Evolutionary conservation across 2,329 filamentous ascomycete species (phyloP), one percentile per base, ranked within the genome.

Genomic region (Phyllosticta citriasiana): DNA sequence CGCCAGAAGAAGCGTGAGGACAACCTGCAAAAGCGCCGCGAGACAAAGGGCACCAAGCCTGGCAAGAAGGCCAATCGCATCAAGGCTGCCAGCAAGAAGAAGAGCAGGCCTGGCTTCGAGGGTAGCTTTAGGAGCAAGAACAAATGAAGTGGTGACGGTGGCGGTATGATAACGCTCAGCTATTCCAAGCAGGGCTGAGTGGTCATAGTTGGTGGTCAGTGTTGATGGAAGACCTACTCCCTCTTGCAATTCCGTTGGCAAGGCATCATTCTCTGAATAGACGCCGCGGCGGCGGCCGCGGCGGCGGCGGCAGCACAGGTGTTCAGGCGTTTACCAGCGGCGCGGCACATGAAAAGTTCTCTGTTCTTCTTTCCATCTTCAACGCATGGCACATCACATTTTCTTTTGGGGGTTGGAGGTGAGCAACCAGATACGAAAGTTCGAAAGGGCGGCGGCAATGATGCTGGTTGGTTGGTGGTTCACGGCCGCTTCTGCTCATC

Each of bases 21-120:
- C 53, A 80, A 80, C 65, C 65, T 97, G 56, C 82, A 84, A 66
- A 88, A 88, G 75, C 80, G 88, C 56, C 88, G 88, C 72, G 88
- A 90, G 59, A 86, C 89, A 67, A 87, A 86, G 72, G 90, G 93
- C 71, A 85, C 85, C 74, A 96, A 95, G 80, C 67, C 69, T 47
- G 73, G 71, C 63, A 73, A 64, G 66, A 71, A 68, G n/a, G 78
- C 66, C 69, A 78, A 77, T 68, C 85, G 83, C 68, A 81, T 79
- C 9, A 74, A 74, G 63, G 78, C 24, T 12, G 26, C 54, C 71
- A 74, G 65, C 66, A 70, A 63, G 53, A 57, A 57, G 52, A 79
- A 79, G 65, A 78, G 75, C 60, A 74, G 82, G 66, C 79, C 82
- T 2, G 82, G 82, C 1, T 84, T 84, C 68, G 82, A 84, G 71